A percentile compares a stretch with the other conserved stretches of the same genome.
These are phyloP conservation scores for Trypanosoma vivax DNA, from an alignment of 208 protist species.

Conservation along the genomic window DNA sequence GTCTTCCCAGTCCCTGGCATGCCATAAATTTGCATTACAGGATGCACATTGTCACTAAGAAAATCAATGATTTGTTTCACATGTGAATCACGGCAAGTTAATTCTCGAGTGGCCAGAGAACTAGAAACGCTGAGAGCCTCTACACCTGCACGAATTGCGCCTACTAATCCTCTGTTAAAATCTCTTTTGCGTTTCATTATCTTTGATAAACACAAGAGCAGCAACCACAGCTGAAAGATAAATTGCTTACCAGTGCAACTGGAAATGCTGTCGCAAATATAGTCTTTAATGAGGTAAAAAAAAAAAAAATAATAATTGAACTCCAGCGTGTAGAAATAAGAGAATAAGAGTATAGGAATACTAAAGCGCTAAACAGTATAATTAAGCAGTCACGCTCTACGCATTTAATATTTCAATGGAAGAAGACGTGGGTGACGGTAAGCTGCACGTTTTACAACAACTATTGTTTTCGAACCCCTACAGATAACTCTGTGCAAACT, in stretches of 20 bases:
- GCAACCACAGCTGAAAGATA: too few relatives aligned
- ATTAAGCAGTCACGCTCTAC: too few relatives aligned
- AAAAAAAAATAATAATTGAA: neutral
- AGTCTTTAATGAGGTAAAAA: neutral
- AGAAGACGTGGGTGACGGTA: too few relatives aligned
- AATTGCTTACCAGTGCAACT: too few relatives aligned
- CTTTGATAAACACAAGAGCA: neutral
- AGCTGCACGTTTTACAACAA: too few relatives aligned
- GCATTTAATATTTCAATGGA: too few relatives aligned
- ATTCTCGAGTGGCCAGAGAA: conserved; percentile 38
- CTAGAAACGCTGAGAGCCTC: conserved; percentile 69
- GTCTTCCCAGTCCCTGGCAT: conserved; percentile 90
- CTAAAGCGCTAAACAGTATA: neutral
- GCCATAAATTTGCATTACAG: conserved; percentile 85
- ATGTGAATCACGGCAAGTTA: conserved; percentile 71
- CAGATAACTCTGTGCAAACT: too few relatives aligned
- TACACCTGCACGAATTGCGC: conserved; percentile 46
- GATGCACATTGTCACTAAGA: conserved; percentile 49
- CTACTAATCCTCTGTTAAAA: neutral
- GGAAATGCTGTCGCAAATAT: too few relatives aligned
- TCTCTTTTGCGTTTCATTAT: conserved; percentile 14
- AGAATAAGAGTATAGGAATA: neutral
- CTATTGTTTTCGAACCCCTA: too few relatives aligned
- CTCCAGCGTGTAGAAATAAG: neutral
- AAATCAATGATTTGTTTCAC: conserved; percentile 59